A percentile compares a stretch with the other conserved stretches of the same genome.
phyloP scores from a whole-genome alignment of 2,329 filamentous ascomycete species.

The Aschersonia sp. region DNA sequence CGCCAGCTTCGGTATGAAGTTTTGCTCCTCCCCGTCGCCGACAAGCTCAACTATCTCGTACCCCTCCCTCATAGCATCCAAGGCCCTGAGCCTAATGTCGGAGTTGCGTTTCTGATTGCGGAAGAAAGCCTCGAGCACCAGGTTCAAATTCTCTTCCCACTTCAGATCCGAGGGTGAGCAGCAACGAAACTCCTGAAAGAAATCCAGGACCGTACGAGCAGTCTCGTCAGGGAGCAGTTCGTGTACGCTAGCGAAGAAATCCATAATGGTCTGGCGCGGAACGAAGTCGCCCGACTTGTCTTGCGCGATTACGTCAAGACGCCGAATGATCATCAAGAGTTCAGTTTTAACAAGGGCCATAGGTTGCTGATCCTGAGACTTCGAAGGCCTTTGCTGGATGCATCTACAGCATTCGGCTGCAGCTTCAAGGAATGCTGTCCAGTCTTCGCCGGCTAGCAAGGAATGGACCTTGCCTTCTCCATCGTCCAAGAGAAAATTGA shows the following conservation, averaged over 20 bases:
- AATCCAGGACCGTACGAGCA: conserved; percentile 48
- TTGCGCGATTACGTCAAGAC: conserved; percentile 32
- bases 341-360: conserved; percentile 27
- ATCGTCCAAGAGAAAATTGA: conserved; percentile 41
- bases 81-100: conserved; percentile 45
- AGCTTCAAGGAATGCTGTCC: conserved; percentile 45
- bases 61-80: conserved; percentile 45
- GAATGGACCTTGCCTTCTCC: conserved; percentile 36
- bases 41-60: conserved; percentile 45
- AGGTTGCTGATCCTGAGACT: conserved; percentile 10
- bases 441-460: conserved; percentile 50
- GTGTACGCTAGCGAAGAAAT: conserved; percentile 50
- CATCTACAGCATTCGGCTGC: conserved; percentile 37
- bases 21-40: conserved; percentile 41
- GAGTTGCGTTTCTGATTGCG: conserved; percentile 45
- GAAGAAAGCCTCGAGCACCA: conserved; percentile 50
- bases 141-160: conserved; percentile 50
- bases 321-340: conserved; percentile 27
- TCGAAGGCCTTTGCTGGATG: conserved; percentile 8
- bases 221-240: conserved; percentile 48
- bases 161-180: conserved; percentile 56
- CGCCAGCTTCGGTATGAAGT: conserved; percentile 43
- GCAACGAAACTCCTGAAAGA: conserved; percentile 54
- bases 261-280: conserved; percentile 51
- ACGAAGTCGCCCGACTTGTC: conserved; percentile 37